Evolutionary conservation across 1,139 yeast species (phyloP).

Genomic region (Kluyveromyces marxianus): DNA sequence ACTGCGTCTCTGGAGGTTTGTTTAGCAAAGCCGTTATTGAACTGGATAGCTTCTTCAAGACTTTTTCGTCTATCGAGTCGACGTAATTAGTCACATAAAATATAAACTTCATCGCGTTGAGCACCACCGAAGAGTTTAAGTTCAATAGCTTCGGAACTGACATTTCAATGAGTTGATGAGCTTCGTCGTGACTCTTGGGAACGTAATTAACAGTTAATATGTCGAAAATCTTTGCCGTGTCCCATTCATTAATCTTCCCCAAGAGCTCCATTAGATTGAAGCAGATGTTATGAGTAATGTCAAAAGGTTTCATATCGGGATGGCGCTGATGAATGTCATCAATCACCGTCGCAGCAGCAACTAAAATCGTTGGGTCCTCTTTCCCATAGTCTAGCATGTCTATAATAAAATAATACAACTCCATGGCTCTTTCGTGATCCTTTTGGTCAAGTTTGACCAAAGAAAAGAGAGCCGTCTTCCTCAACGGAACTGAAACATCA

Average conservation of each 20-base stretch:
- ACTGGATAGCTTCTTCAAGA: constrained; percentile 58
- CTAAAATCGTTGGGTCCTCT: constrained; percentile 56
- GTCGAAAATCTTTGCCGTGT: constrained; percentile 62
- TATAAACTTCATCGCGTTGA: constrained; percentile 67
- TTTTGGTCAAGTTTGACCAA: constrained; percentile 62
- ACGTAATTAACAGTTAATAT: constrained; percentile 57
- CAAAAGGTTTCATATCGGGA: constrained; percentile 29
- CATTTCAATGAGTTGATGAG: constrained; percentile 59
- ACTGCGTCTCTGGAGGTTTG: constrained; percentile 80
- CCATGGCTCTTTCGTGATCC: constrained; percentile 38
- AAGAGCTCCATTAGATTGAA: constrained; percentile 18
- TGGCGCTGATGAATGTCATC: constrained; percentile 53
- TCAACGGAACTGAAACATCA: constrained; percentile 45
- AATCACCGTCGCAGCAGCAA: constrained; percentile 68
- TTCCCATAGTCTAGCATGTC: constrained; percentile 52
- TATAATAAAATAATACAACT: constrained; percentile 42
- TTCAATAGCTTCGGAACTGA: constrained; percentile 71
- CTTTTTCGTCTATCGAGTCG: constrained; percentile 30
- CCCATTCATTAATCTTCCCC: constrained; percentile 56
- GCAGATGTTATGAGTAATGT: constrained; percentile 15
- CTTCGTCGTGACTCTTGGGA: constrained; percentile 62
- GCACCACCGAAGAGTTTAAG: constrained; percentile 73
- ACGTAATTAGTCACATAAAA: constrained; percentile 70
- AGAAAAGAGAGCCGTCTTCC: constrained; percentile 64
- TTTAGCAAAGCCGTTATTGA: constrained; percentile 66